Evolutionary conservation across 2,329 filamentous ascomycete genomes (phyloP).

Genomic region (Periconia sp.): DNA sequence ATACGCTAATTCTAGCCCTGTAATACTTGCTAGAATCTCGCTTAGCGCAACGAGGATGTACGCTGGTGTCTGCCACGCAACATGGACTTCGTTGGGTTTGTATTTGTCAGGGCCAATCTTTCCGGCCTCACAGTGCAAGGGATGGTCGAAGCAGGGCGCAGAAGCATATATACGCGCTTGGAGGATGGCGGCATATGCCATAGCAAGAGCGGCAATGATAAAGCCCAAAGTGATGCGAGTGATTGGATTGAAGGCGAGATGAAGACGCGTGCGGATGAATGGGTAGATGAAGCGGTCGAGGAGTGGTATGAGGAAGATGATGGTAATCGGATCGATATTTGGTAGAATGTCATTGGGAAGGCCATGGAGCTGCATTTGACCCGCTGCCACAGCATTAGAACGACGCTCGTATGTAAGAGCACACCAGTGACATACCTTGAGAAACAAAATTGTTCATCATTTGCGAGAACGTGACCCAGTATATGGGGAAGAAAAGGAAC

Average conservation of each 20-base stretch:
- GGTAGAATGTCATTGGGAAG: slow-evolving; percentile 57
- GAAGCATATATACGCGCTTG: slow-evolving; percentile 62
- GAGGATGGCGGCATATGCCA: slow-evolving; percentile 63
- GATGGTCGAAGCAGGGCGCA: slow-evolving; percentile 59
- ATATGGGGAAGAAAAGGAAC: slow-evolving; percentile 60
- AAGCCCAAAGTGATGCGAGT: slow-evolving; percentile 61
- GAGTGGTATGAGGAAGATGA: slow-evolving; percentile 55
- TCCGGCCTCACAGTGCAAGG: slow-evolving; percentile 46
- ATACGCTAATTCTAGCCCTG: slow-evolving; percentile 56
- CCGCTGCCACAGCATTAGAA: slow-evolving; percentile 33
- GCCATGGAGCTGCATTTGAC: slow-evolving; percentile 53
- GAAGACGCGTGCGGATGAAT: slow-evolving; percentile 47
- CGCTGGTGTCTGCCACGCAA: slow-evolving; percentile 53
- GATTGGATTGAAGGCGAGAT: slow-evolving; percentile 55
- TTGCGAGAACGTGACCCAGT: slow-evolving; percentile 53
- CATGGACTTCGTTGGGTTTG: slow-evolving; percentile 51
- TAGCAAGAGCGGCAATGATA: slow-evolving; percentile 59
- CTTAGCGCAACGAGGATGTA: slow-evolving; percentile 54
- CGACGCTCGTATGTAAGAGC: background rate
- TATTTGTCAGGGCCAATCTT: slow-evolving; percentile 36
- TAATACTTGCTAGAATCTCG: slow-evolving; percentile 56
- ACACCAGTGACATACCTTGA: slow-evolving; percentile 46
- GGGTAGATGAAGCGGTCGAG: slow-evolving; percentile 55
- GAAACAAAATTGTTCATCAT: slow-evolving; percentile 58
- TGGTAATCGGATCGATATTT: slow-evolving; percentile 54